Evolutionary conservation across 176 grass and related monocot genomes (phyloP), one percentile per base, ranked within the genome.

Genomic region (Musa beccarii): DNA sequence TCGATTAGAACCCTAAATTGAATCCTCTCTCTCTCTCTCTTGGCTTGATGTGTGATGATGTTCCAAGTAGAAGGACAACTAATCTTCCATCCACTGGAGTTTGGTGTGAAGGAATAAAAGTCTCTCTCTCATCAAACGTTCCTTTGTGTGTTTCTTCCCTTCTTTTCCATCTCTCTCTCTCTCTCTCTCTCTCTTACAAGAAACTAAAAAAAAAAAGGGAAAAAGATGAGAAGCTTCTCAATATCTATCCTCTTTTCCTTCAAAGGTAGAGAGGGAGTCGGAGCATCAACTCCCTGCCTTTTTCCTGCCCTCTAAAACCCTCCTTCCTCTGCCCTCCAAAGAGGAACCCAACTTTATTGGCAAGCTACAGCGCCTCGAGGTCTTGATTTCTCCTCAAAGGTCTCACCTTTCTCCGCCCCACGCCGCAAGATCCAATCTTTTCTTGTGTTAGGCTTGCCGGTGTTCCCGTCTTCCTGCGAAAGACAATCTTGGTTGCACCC

Each of bases 21-120:
- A n/a, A n/a, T n/a, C n/a, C n/a, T n/a, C n/a, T 43, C 34, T 43
- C 34, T 59, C 66, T 68, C 66, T 68, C 34, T 68, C 49, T 68
- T 68, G 66, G 26, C 66, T 68, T 43, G 25, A 25, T 26, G 13
- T 43, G 8, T 68, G 66, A 68, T 67, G 21, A 3, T 59, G n/a
- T 17, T 68, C 6, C 28, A 3, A 34, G 12, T 43, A 29, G 25
- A 68, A 68, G 16, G 24, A 68, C 24, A 49, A 43, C 0, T 1
- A 15, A 1, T 16, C 66, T 49, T 34, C 28, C 26, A 26, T 68
- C 24, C 26, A 15, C 1, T 34, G 66, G 34, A 34, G 13, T 68
- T 67, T 67, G 26, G 21, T 67, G 64, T 29, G 25, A 68, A 68
- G 24, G 15, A 68, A 68, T 68, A 23, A 2, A 68, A 68, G 24